Conservation (phyloP, 129 eudicot genomes). For the Arctium minus region DNA sequence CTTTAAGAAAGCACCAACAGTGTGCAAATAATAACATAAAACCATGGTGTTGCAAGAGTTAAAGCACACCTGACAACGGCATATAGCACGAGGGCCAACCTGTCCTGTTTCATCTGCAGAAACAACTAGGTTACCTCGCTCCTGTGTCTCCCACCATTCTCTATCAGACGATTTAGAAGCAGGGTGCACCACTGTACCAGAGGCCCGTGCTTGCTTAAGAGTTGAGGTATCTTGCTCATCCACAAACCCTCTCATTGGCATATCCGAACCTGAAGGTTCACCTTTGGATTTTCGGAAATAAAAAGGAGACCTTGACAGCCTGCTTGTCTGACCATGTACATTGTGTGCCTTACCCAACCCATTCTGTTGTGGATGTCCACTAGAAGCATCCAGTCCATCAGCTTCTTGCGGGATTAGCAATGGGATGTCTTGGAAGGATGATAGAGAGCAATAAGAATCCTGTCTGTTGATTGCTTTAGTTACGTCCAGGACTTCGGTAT, state of each 20-base stretch:
- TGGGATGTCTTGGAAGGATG: slow-evolving; percentile 83
- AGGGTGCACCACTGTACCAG: slow-evolving; percentile 27
- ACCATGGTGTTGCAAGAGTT: slow-evolving; percentile 1
- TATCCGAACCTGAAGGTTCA: slow-evolving; percentile 55
- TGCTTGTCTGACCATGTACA: slow-evolving; percentile 52
- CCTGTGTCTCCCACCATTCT: slow-evolving; percentile 96
- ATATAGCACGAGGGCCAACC: slow-evolving; percentile 90
- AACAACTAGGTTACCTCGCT: slow-evolving; percentile 76
- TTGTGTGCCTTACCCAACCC: slow-evolving; percentile 32
- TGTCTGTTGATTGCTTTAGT: slow-evolving; percentile 40
- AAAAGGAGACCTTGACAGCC: slow-evolving; percentile 52
- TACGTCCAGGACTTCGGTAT: slow-evolving; percentile 18
- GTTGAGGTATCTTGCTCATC: slow-evolving; percentile 49
- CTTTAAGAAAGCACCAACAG: too few relatives aligned
- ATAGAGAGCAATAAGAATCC: slow-evolving; percentile 60
- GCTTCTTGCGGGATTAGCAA: slow-evolving; percentile 88
- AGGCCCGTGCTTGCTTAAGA: slow-evolving; percentile 27
- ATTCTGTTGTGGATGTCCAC: slow-evolving; percentile 31
- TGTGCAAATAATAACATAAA: background rate
- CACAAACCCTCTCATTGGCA: slow-evolving; percentile 87
- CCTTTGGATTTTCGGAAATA: slow-evolving; percentile 56
- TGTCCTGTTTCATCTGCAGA: slow-evolving; percentile 85
- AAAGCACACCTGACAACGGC: slow-evolving; percentile 83
- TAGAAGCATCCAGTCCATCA: slow-evolving; percentile 39
- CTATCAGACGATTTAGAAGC: slow-evolving; percentile 43